Evolutionary conservation across 106 monocot species (phyloP).

Genomic region (Triglochin maritima): DNA sequence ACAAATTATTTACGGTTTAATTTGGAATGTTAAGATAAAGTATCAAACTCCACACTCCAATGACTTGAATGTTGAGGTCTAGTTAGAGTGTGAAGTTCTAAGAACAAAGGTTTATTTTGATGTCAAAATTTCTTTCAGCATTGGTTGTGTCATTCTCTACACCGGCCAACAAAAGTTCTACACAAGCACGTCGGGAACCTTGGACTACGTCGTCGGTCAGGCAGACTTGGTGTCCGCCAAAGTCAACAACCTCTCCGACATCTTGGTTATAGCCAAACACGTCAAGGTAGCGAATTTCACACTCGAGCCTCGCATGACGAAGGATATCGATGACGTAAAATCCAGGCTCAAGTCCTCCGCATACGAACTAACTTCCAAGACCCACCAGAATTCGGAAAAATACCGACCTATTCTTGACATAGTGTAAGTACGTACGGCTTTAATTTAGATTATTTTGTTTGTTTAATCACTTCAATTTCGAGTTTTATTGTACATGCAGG

Average conservation of each 20-base stretch:
- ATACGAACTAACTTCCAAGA: slow-evolving; percentile 30
- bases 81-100: too few relatives aligned
- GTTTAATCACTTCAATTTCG: neutral
- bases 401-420: slow-evolving; percentile 29
- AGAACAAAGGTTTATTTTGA: too few relatives aligned
- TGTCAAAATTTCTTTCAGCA: slow-evolving; percentile 17
- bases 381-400: slow-evolving; percentile 34
- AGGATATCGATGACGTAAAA: slow-evolving; percentile 38
- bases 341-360: slow-evolving; percentile 54
- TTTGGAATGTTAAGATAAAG: too few relatives aligned
- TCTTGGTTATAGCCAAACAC: slow-evolving; percentile 53
- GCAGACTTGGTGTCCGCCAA: slow-evolving; percentile 52
- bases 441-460: neutral
- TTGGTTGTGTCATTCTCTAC: slow-evolving; percentile 54
- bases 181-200: slow-evolving; percentile 41
- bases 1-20: too few relatives aligned
- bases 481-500: slow-evolving; percentile 4
- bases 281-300: slow-evolving; percentile 34
- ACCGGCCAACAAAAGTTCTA: slow-evolving; percentile 71
- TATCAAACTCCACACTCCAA: too few relatives aligned
- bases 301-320: slow-evolving; percentile 38
- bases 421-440: slow-evolving; percentile 34
- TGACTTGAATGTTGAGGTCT: too few relatives aligned
- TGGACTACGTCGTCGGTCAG: slow-evolving; percentile 57
- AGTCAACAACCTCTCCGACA: slow-evolving; percentile 56